A percentile compares a stretch with the other conserved stretches of the same genome.
These are phyloP conservation scores for Pholiota molesta DNA, from an alignment of 768 basidiomycete species.

Conservation along the genomic window DNA sequence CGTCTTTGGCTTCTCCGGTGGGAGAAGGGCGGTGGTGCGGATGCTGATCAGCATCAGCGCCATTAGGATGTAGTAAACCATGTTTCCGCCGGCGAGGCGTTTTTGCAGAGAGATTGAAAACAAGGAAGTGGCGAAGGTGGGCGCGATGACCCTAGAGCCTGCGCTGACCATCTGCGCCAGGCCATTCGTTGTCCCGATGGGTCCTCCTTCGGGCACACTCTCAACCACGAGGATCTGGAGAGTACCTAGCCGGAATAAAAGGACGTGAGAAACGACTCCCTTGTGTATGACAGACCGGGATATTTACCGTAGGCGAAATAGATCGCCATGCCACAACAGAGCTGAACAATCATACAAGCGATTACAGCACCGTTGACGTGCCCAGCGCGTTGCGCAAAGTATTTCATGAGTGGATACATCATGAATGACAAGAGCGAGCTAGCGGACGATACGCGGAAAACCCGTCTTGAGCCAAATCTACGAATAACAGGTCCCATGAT, in stretches of 20 bases:
- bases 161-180: slow-evolving; percentile 57
- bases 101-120: slow-evolving; percentile 54
- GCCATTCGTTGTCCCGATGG: slow-evolving; percentile 58
- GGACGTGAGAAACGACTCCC: slow-evolving; percentile 2
- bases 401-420: slow-evolving; percentile 38
- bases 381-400: slow-evolving; percentile 35
- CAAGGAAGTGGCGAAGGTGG: slow-evolving; percentile 55
- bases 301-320: slow-evolving; percentile 39
- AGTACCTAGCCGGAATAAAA: slow-evolving; percentile 38
- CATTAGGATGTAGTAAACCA: slow-evolving; percentile 42
- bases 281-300: not conserved
- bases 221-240: slow-evolving; percentile 48
- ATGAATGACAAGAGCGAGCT: slow-evolving; percentile 27
- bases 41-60: slow-evolving; percentile 29
- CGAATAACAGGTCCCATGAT: slow-evolving; percentile 55
- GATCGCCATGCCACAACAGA: slow-evolving; percentile 27
- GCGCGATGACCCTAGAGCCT: slow-evolving; percentile 52
- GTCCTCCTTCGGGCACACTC: slow-evolving; percentile 40
- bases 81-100: slow-evolving; percentile 47
- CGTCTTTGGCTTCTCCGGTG: slow-evolving; percentile 8
- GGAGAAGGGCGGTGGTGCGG: slow-evolving; percentile 28
- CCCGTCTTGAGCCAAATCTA: slow-evolving; percentile 57
- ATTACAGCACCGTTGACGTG: slow-evolving; percentile 34
- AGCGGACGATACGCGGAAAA: slow-evolving; percentile 39
- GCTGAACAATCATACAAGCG: slow-evolving; percentile 35